phyloP scores from a whole-genome alignment of 106 monocot genomes.

The Platanthera zijinensis region DNA sequence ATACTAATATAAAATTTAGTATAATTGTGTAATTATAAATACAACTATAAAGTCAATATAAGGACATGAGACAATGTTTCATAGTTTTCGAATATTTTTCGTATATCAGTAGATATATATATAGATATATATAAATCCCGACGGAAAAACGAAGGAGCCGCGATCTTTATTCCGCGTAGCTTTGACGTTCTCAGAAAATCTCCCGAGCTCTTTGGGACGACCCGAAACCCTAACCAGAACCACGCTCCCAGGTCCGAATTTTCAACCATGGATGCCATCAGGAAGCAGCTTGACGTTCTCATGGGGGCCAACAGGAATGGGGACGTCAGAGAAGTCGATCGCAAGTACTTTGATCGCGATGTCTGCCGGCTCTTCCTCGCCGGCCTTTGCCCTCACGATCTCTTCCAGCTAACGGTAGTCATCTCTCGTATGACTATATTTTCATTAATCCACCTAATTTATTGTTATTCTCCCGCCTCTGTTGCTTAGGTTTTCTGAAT shows the following conservation, averaged over 20 bases:
- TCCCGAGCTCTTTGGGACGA: too few species aligned
- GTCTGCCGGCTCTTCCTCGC: conserved; percentile 81
- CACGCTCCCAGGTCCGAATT: neutral
- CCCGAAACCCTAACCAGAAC: neutral
- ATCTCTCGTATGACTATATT: neutral
- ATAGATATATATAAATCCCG: too few species aligned
- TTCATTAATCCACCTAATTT: neutral
- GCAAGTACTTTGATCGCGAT: conserved; percentile 91
- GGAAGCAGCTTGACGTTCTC: conserved; percentile 91
- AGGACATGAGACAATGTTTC: too few species aligned
- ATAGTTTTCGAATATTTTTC: too few species aligned
- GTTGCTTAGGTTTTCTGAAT: neutral
- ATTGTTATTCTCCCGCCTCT: neutral
- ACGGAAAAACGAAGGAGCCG: too few species aligned
- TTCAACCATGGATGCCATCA: conserved; percentile 62
- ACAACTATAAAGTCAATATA: too few species aligned
- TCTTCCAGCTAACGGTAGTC: conserved; percentile 87
- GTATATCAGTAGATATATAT: too few species aligned
- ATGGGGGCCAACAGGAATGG: conserved; percentile 99
- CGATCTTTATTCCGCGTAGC: too few species aligned
- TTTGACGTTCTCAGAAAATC: too few species aligned
- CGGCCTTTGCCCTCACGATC: conserved; percentile 97
- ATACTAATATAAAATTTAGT: too few species aligned
- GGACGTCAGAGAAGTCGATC: conserved; percentile 74
- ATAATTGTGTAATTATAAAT: too few species aligned